These are phyloP conservation scores for Coelastrella sp. DNA, from an alignment of 139 green algal species.

Conservation along the genomic window DNA sequence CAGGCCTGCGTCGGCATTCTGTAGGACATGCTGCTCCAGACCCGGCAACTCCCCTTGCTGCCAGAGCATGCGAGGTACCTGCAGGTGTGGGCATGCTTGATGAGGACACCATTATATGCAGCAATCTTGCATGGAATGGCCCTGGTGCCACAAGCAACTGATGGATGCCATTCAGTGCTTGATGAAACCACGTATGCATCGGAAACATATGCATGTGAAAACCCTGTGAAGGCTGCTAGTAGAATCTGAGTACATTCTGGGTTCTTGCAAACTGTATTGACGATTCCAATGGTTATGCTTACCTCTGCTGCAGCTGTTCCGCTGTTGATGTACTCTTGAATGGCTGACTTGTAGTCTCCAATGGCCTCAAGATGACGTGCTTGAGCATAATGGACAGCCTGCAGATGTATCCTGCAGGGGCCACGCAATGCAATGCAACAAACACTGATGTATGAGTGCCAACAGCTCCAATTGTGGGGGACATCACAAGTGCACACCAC, in stretches of 20 bases:
- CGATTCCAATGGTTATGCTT: neutral
- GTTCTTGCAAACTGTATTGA: neutral
- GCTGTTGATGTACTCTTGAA: slow-evolving; percentile 69
- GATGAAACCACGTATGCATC: neutral
- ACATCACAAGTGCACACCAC: too few relatives aligned
- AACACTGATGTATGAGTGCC: too few relatives aligned
- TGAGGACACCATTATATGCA: too few relatives aligned
- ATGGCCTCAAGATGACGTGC: slow-evolving; percentile 65
- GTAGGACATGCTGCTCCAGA: slow-evolving; percentile 62
- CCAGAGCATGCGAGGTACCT: slow-evolving; percentile 85
- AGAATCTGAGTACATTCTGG: neutral
- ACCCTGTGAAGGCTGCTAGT: neutral
- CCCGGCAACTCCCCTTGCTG: slow-evolving; percentile 58
- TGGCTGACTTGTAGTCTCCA: slow-evolving; percentile 66
- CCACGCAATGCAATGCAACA: neutral
- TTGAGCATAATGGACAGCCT: slow-evolving; percentile 73
- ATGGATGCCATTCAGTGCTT: neutral
- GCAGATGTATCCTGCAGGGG: slow-evolving; percentile 72
- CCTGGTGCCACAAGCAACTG: neutral
- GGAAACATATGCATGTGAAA: neutral
- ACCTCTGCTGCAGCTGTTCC: slow-evolving; percentile 53
- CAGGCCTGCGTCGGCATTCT: slow-evolving; percentile 48
- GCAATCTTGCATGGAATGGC: too few relatives aligned
- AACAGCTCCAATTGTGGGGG: too few relatives aligned
- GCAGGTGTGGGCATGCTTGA: slow-evolving; percentile 22